Percentiles rank a stretch among this genome's conserved stretches.
Evolutionary conservation across 2,329 filamentous ascomycete species (phyloP).

Genomic region (Aspergillus latus): DNA sequence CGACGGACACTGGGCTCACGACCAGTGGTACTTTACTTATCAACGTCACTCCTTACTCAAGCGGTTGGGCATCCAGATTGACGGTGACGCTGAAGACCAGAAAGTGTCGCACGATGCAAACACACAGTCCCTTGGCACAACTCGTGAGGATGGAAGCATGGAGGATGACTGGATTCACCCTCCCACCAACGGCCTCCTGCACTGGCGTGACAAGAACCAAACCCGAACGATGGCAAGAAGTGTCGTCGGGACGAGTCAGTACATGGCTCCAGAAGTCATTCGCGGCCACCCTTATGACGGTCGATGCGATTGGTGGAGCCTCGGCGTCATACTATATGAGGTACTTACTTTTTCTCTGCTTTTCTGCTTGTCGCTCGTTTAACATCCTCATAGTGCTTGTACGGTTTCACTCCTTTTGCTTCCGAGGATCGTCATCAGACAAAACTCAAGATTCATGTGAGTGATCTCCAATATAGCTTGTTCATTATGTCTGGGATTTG

Average conservation of each 20-base stretch:
- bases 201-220: conserved; percentile 68
- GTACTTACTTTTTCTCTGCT: conserved; percentile 31
- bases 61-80: conserved; percentile 71
- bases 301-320: conserved; percentile 94
- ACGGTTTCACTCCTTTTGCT: conserved; percentile 86
- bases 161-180: conserved; percentile 31
- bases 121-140: conserved; percentile 11
- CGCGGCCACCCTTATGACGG: conserved; percentile 81
- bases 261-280: conserved; percentile 96
- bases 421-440: conserved; percentile 78
- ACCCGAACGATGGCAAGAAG: conserved; percentile 75
- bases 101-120: conserved; percentile 49
- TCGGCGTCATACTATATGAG: conserved; percentile 91
- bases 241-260: conserved; percentile 92
- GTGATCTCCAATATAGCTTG: conserved; percentile 28
- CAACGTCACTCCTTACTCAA: conserved; percentile 76
- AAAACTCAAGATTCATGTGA: conserved; percentile 78
- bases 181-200: conserved; percentile 56
- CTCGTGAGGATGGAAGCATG: conserved; percentile 17
- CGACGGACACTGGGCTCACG: conserved; percentile 91
- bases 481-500: neutral
- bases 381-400: conserved; percentile 64
- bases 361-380: neutral
- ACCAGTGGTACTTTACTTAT: conserved; percentile 80
- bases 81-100: conserved; percentile 71